Conservation (phyloP, 441 rosid species). For the Viola pubescens region DNA sequence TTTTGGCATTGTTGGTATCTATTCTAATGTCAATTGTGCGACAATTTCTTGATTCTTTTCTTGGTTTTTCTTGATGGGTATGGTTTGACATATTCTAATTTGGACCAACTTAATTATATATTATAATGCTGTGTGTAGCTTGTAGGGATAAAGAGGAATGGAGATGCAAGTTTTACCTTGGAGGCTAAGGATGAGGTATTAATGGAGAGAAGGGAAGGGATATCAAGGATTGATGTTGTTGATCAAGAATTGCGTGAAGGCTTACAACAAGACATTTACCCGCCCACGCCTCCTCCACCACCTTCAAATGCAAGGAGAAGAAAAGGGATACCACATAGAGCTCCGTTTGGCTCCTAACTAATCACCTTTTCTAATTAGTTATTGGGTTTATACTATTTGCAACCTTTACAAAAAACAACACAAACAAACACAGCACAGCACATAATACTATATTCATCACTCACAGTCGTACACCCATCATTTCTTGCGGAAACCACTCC, state of each 20-base stretch:
- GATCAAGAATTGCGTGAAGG: constrained; percentile 58
- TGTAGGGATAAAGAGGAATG: constrained; percentile 48
- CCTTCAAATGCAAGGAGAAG: constrained; percentile 58
- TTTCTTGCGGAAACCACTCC: constrained; percentile 17
- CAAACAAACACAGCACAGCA: no score
- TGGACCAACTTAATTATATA: no score
- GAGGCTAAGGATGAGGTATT: constrained; percentile 26
- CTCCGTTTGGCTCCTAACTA: constrained; percentile 49
- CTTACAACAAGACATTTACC: constrained; percentile 38
- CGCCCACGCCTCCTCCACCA: constrained; percentile 34
- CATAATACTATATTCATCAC: not conserved
- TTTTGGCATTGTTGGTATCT: no score
- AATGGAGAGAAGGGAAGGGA: constrained; percentile 30
- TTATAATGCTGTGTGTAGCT: constrained; percentile 27
- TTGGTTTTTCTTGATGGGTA: not conserved
- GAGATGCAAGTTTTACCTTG: constrained; percentile 34
- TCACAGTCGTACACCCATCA: constrained; percentile 7
- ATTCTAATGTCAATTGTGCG: no score
- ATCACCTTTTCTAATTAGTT: not conserved
- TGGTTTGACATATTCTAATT: constrained; percentile 2
- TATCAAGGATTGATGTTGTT: constrained; percentile 20
- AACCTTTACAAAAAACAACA: no score
- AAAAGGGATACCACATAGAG: constrained; percentile 81
- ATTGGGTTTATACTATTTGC: no score
- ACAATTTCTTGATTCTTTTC: no score